Percentiles rank a stretch among this genome's conserved stretches.
These are phyloP conservation scores for Xylaria intraflava DNA, from an alignment of 495 filamentous ascomycete species.

Conservation along the genomic window DNA sequence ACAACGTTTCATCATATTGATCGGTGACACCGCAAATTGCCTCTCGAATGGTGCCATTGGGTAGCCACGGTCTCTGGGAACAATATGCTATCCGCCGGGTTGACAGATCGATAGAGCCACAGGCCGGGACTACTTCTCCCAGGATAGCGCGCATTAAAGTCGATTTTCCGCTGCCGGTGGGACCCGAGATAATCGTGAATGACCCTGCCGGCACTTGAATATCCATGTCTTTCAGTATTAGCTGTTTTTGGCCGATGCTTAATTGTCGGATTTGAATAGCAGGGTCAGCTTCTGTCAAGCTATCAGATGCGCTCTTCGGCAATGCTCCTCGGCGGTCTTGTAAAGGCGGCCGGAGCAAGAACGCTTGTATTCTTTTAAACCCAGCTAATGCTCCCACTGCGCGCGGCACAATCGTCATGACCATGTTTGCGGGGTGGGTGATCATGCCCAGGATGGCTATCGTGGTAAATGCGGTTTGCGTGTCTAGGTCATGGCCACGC, in stretches of 20 bases:
- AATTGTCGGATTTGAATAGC: constrained; percentile 3
- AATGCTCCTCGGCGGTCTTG: constrained; percentile 3
- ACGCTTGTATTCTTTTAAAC: constrained; percentile 32
- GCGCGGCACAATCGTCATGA: constrained; percentile 35
- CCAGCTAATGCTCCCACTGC: constrained; percentile 25
- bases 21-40: constrained; percentile 28
- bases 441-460: constrained; percentile 31
- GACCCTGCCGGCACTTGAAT: constrained; percentile 13
- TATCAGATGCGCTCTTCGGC: neutral
- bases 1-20: constrained; percentile 40
- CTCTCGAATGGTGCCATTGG: constrained; percentile 34
- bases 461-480: constrained; percentile 34
- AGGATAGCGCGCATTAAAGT: constrained; percentile 28
- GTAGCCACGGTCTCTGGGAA: constrained; percentile 30
- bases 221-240: constrained; percentile 14
- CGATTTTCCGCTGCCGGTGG: constrained; percentile 39
- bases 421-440: constrained; percentile 38
- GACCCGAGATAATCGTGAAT: constrained; percentile 24
- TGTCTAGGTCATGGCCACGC: constrained; percentile 15
- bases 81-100: constrained; percentile 22
- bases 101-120: constrained; percentile 13
- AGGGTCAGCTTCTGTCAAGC: neutral
- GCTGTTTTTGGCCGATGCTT: constrained; percentile 4
- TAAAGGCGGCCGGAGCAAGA: constrained; percentile 15
- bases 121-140: constrained; percentile 31